Base-by-base conservation (phyloP, 2,329 filamentous ascomycete species). In the Aspergillus sp. region DNA sequence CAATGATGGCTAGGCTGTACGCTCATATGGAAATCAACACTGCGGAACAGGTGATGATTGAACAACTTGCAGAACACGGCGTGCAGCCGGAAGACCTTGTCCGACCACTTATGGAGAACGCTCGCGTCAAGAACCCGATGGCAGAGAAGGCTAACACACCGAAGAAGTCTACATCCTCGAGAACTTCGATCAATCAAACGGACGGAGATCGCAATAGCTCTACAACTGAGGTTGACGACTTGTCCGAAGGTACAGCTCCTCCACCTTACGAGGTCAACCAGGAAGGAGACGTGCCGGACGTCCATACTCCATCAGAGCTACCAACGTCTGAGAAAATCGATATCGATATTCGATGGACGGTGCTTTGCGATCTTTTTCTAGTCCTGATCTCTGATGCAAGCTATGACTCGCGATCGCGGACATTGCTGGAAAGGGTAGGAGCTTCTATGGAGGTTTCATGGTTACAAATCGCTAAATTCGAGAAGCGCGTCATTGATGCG, bases 1-100 rank as follows among this genome's bases (percentile, higher is more conserved):
- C 96, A 80, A 96, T 97, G 85, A 99, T 99, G 93, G 88, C 97
- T 63, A 88, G 94, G 25, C 77, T 99, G 13, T 99, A 98, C 76
- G 82, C 87, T 13, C 95, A 99, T 77, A 99, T 99, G 95, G 95
- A 99, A 63, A 96, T 99, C 71, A 93, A 89, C 72, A 83, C 89
- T 38, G 77, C 78, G 61, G 95, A 99, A 78, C 95, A 99, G 81
- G 83, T 99, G 76, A 99, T 99, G 95, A 97, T 99, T 68, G 95
- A 99, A 79, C 95, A 99, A 77, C 83, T 99, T 61, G 90, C 91
- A 13, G 91, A 95, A 61, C 95, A 99, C 78, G 95, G 94, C 4
- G 93, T 99, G 7, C 83, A 92, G 64, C 90, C 95, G 0, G 82
- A 83, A 49, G 95, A 99, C 75, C 82, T 99, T 61, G 93, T 92